Conservation (phyloP, 2,329 filamentous ascomycete genomes). For the Pseudocercospora crystallina region DNA sequence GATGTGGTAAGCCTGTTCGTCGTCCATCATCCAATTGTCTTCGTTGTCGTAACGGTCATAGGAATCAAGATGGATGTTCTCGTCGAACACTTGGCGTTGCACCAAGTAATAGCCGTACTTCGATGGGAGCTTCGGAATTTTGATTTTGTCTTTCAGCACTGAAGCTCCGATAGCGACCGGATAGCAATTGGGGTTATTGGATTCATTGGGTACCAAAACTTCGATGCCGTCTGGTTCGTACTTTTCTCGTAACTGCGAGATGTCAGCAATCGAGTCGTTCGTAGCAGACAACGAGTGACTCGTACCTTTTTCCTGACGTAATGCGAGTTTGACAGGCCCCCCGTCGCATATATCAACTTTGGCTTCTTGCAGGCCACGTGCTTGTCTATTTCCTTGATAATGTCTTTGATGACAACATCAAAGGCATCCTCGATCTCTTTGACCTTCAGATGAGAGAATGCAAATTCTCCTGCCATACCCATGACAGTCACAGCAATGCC, state of each 20-base stretch:
- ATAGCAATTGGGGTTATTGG: slow-evolving; percentile 1
- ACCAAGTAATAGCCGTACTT: slow-evolving; percentile 14
- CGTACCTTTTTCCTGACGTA: slow-evolving; percentile 16
- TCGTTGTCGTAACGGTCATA: not conserved
- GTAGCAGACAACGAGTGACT: too few relatives aligned
- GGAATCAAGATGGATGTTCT: slow-evolving; percentile 7
- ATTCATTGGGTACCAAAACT: slow-evolving; percentile 8
- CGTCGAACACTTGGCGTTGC: slow-evolving; percentile 6
- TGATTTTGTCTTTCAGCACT: slow-evolving; percentile 12
- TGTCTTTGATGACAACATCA: slow-evolving; percentile 2
- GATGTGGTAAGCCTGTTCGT: not conserved
- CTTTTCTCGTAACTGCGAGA: not conserved
- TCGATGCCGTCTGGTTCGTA: slow-evolving; percentile 5
- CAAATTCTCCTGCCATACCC: not conserved
- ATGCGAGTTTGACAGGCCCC: slow-evolving; percentile 11
- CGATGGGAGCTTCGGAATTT: not conserved
- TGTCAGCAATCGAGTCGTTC: too few relatives aligned
- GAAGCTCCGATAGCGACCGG: slow-evolving; percentile 13
- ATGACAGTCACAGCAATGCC: not conserved
- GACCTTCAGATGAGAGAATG: not conserved
- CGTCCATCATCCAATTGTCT: not conserved
- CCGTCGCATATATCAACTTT: slow-evolving; percentile 9
- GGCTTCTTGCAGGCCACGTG: not conserved
- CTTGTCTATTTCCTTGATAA: slow-evolving; percentile 6
- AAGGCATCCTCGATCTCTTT: slow-evolving; percentile 7